phyloP scores from a whole-genome alignment of 2,329 filamentous ascomycete genomes.

The Alternaria metachromatica region DNA sequence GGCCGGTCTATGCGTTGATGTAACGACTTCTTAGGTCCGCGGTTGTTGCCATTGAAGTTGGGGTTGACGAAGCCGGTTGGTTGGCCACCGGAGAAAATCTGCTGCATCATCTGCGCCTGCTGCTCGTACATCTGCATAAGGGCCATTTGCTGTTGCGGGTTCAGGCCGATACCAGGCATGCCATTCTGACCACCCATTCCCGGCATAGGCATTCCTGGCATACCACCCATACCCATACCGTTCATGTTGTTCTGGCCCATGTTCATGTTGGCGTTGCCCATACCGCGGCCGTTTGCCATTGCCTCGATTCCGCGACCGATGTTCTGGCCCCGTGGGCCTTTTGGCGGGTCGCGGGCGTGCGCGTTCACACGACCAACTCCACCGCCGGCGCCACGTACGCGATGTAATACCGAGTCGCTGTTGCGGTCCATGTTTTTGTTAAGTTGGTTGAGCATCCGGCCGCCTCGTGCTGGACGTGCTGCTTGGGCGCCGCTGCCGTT shows the following conservation, averaged over 20 bases:
- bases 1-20: slow-evolving; percentile 71
- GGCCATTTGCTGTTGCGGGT: slow-evolving; percentile 73
- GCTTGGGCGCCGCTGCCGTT: slow-evolving; percentile 60
- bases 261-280: slow-evolving; percentile 40
- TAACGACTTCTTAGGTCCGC: slow-evolving; percentile 62
- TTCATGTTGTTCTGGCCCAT: slow-evolving; percentile 45
- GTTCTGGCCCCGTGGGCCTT: slow-evolving; percentile 68
- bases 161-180: slow-evolving; percentile 61
- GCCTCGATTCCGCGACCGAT: slow-evolving; percentile 43
- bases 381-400: slow-evolving; percentile 73
- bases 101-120: slow-evolving; percentile 68
- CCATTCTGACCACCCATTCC: slow-evolving; percentile 50
- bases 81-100: slow-evolving; percentile 48
- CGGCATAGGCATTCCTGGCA: slow-evolving; percentile 42
- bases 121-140: slow-evolving; percentile 82
- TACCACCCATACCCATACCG: slow-evolving; percentile 40
- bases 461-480: slow-evolving; percentile 58
- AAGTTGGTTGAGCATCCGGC: slow-evolving; percentile 85
- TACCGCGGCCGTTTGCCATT: slow-evolving; percentile 50
- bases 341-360: slow-evolving; percentile 72
- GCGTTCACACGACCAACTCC: slow-evolving; percentile 82
- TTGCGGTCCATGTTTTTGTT: slow-evolving; percentile 81
- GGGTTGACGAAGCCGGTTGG: slow-evolving; percentile 62
- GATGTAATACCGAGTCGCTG: slow-evolving; percentile 77
- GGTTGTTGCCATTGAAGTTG: slow-evolving; percentile 55